Evolutionary conservation across 768 basidiomycete genomes (phyloP).

Genomic region (Russula compacta): DNA sequence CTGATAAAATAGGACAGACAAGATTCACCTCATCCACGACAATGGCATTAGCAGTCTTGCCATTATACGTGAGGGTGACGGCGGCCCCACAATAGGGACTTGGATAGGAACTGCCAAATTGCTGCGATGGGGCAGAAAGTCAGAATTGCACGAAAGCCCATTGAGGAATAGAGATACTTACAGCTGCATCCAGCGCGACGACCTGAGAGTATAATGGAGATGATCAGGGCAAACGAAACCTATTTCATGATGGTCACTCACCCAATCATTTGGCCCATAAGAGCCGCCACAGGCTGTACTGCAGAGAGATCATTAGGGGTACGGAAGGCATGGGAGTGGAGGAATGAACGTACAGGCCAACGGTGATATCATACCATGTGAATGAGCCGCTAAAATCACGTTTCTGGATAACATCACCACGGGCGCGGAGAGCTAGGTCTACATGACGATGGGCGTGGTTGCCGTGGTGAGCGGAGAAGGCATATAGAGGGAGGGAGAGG

Average conservation of each 20-base stretch:
- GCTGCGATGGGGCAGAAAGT: conserved; percentile 22
- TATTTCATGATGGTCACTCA: background rate
- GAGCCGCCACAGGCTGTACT: conserved; percentile 12
- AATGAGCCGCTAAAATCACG: background rate
- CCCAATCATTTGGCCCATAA: background rate
- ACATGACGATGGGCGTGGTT: conserved; percentile 4
- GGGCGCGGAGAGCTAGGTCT: conserved; percentile 3
- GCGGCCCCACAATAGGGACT: conserved; percentile 52
- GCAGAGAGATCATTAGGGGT: background rate
- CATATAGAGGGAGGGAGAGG: conserved; percentile 8
- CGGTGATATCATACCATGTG: conserved; percentile 14
- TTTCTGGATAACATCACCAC: conserved; percentile 2
- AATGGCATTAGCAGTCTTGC: conserved; percentile 46
- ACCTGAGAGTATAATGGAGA: background rate
- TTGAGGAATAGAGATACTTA: background rate
- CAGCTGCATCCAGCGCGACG: conserved; percentile 6
- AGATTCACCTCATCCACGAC: conserved; percentile 53
- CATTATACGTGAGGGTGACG: conserved; percentile 54
- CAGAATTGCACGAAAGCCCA: background rate
- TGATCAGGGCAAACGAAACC: background rate
- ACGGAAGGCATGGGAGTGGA: background rate
- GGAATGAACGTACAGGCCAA: conserved; percentile 9
- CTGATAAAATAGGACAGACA: background rate
- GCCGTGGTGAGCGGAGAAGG: conserved; percentile 1
- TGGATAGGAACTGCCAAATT: conserved; percentile 54